Evolutionary conservation across 2,329 filamentous ascomycete species (phyloP), one percentile per base, ranked within the genome.

Genomic region (Stagonosporopsis tanaceti): DNA sequence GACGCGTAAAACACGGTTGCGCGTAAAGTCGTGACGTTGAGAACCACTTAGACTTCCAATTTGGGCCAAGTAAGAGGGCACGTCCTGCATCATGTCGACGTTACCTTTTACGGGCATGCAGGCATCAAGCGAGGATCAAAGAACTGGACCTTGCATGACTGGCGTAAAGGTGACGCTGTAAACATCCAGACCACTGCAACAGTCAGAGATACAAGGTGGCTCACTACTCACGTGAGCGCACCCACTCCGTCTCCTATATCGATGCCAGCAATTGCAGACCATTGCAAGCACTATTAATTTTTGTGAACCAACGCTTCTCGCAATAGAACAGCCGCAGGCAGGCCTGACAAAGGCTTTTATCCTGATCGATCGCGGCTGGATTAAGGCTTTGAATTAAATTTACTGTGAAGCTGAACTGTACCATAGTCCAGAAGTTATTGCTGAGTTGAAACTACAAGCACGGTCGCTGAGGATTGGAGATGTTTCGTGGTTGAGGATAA

Each of bases 1-100:
- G 63, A 60, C 60, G 57, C 60, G 55, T 58, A 32, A 62, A 54
- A 55, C 64, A 55, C 64, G 65, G 57, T 45, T 41, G 59, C 63
- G 59, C 66, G 66, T 35, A n/a, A 48, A 50, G 57, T 67, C 62
- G 60, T 62, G 60, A 62, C 55, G 58, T 62, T 54, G 52, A 55
- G 47, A 50, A 47, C 24, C 45, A 63, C 59, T 61, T 57, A 50
- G 25, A 50, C 38, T 59, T 47, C 54, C 44, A 11, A 5, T 53
- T 51, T 25, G 34, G 48, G 50, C 20, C 15, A 52, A 50, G 38
- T 8, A 4, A 24, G 20, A 15, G 39, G n/a, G 25, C 38, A 14
- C 37, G 24, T 38, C 15, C 38, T 51, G 42, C 47, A 52, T 47
- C 48, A 44, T 17, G 12, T 57, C 38, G 24, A 56, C 28, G 25